Evolutionary conservation across 805 yeast species (phyloP), one percentile per base, ranked within the genome.

Genomic region (Tetrapisispora nanseiensis): DNA sequence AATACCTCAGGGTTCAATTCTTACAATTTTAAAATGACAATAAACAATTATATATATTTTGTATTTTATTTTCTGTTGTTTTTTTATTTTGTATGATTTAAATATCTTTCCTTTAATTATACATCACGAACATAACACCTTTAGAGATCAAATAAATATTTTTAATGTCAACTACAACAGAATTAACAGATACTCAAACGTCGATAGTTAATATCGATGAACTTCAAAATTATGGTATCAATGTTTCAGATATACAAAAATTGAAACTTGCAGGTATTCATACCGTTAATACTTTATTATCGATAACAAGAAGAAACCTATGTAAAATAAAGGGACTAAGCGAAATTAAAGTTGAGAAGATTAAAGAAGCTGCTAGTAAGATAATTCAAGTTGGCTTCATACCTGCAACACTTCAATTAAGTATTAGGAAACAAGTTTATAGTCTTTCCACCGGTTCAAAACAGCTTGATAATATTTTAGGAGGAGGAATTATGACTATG

Each of bases 401-500:
- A 23, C 76, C 89, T 1, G 92, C 89, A 0, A 70, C 81, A 6
- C 73, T 75, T 37, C 86, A 81, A 56, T 79, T 81, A 36, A 76
- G 74, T 46, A 63, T 80, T 31, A 65, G 90, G 48, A 71, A 78
- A 35, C 75, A 76, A 46, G 79, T 82, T n/a, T 66, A 75, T 32
- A 67, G 78, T 34, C 60, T 82, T 16, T 76, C 87, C 1, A 82
- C 89, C 0, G 90, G 90, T 0, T 75, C 83, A 10, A 80, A 76
- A 54, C 79, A 79, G 42, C 67, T 82, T 39, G 86, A 82, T 54
- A 70, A 77, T 4, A 67, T 80, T 20, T 63, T 82, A 11, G 87
- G 87, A 11, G 90, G 87, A 8, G 89, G 90, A 0, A 67, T 82
- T 33, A 80, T 78, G 66, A 78, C 89, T 0, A 85, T 84, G 69